Percentiles rank a stretch among this genome's conserved stretches.
These are phyloP conservation scores for Leishmania braziliensis DNA, from an alignment of 208 protist species.

Conservation along the genomic window DNA sequence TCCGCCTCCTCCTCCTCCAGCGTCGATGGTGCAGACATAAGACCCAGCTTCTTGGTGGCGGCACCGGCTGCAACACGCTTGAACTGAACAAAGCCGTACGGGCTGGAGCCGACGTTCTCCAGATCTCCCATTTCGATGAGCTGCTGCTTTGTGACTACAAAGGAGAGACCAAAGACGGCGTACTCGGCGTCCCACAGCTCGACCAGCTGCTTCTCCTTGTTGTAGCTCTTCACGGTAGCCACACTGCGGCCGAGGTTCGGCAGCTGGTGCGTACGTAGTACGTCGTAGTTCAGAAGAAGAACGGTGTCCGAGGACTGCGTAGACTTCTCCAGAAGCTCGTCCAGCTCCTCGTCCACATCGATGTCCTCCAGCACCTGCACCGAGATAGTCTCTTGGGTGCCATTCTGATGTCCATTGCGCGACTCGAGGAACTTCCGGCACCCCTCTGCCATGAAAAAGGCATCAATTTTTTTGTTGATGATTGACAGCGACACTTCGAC, in stretches of 20 bases:
- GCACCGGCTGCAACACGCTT: constrained; percentile 25
- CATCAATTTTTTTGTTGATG: constrained; percentile 87
- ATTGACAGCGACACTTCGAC: constrained; percentile 89
- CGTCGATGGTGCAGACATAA: constrained; percentile 53
- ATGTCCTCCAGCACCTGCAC: constrained; percentile 81
- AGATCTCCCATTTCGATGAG: constrained; percentile 82
- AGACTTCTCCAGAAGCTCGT: constrained; percentile 65
- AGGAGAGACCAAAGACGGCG: constrained; percentile 76
- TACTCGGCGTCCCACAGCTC: constrained; percentile 85
- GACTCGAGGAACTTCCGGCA: constrained; percentile 84
- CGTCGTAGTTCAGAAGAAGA: constrained; percentile 86
- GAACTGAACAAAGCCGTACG: constrained; percentile 80
- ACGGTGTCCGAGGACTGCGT: constrained; percentile 60
- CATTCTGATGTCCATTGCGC: constrained; percentile 36
- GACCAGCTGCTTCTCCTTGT: constrained; percentile 65
- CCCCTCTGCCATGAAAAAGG: constrained; percentile 77
- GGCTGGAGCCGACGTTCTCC: constrained; percentile 72
- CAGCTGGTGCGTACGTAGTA: constrained; percentile 59
- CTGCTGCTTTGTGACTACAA: constrained; percentile 55
- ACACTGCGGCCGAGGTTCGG: constrained; percentile 69
- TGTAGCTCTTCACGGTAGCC: constrained; percentile 75
- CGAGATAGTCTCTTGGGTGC: constrained; percentile 28
- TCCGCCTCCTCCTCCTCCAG: constrained; percentile 59
- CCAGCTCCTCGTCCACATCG: constrained; percentile 69
- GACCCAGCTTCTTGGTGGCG: constrained; percentile 30